These are phyloP conservation scores for Amorphotheca resinae DNA, from an alignment of 495 filamentous ascomycete species.

Conservation along the genomic window DNA sequence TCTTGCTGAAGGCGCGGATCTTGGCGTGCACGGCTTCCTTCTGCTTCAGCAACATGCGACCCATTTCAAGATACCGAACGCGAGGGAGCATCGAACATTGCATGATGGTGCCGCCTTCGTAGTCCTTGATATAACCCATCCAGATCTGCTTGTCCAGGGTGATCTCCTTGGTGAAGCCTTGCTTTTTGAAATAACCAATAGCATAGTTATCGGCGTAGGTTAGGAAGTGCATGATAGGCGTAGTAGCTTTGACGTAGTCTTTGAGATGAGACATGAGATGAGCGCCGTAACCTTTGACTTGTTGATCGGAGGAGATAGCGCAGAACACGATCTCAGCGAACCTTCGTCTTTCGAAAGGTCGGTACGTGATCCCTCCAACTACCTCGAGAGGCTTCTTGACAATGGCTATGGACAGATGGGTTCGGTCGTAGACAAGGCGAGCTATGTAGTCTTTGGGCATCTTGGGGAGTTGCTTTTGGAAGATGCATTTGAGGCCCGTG, in stretches of 20 bases:
- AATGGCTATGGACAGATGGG: constrained; percentile 91
- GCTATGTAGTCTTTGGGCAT: constrained; percentile 99
- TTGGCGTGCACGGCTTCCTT: constrained; percentile 91
- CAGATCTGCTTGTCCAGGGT: constrained; percentile 79
- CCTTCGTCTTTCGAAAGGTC: constrained; percentile 81
- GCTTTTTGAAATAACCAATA: constrained; percentile 98
- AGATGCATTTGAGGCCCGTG: constrained; percentile 93
- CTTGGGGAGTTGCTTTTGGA: constrained; percentile 96
- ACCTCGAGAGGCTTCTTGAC: constrained; percentile 94
- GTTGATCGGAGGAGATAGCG: constrained; percentile 93
- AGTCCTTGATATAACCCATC: constrained; percentile 99
- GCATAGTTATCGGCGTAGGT: constrained; percentile 99
- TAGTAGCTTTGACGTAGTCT: constrained; percentile 96
- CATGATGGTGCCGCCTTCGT: constrained; percentile 98
- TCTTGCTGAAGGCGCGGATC: constrained; percentile 81
- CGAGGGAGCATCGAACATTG: constrained; percentile 95
- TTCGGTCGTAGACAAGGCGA: constrained; percentile 89
- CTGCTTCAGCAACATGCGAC: constrained; percentile 94
- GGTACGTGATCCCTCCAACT: constrained; percentile 92
- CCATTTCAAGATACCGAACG: constrained; percentile 85
- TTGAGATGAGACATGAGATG: constrained; percentile 97
- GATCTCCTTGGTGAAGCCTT: constrained; percentile 98
- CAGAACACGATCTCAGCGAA: constrained; percentile 99
- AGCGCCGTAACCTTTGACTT: constrained; percentile 96
- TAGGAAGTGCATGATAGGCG: constrained; percentile 94